Conservation (phyloP, 352 stramenopile genomes). For the Globisporangium acanthophoron region DNA sequence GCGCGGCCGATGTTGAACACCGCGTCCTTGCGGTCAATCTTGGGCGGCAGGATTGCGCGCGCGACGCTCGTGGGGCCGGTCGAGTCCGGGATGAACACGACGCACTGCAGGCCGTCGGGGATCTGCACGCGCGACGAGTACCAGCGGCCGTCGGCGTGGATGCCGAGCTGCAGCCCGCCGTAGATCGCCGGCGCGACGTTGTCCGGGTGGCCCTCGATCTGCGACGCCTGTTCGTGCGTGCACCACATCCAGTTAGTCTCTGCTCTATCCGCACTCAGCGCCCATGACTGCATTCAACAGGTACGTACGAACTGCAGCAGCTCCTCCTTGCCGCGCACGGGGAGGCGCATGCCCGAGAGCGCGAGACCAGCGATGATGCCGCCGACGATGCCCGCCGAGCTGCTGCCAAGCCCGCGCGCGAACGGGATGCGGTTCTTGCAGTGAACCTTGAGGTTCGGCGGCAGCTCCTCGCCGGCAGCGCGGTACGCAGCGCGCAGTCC, state of each 20-base stretch:
- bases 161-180: constrained; percentile 95
- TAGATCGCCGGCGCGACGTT: constrained; percentile 99
- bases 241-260: not conserved
- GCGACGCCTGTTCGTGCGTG: constrained; percentile 52
- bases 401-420: constrained; percentile 94
- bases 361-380: constrained; percentile 98
- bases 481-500: constrained; percentile 95
- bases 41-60: constrained; percentile 89
- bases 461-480: constrained; percentile 92
- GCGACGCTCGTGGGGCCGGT: constrained; percentile 93
- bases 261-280: no score
- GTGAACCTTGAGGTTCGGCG: constrained; percentile 92
- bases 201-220: constrained; percentile 98
- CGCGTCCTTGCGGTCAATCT: constrained; percentile 89
- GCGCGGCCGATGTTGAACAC: constrained; percentile 97
- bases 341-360: constrained; percentile 91
- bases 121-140: constrained; percentile 95
- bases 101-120: constrained; percentile 94
- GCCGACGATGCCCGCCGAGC: constrained; percentile 97
- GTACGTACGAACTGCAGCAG: constrained; percentile 90
- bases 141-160: constrained; percentile 94
- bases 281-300: not conserved
- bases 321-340: constrained; percentile 88
- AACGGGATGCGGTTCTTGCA: constrained; percentile 98
- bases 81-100: constrained; percentile 98